Percentiles rank a stretch among this genome's conserved stretches.
These are phyloP conservation scores for Candida andamanensis DNA, from an alignment of 805 yeast species.

Conservation along the genomic window DNA sequence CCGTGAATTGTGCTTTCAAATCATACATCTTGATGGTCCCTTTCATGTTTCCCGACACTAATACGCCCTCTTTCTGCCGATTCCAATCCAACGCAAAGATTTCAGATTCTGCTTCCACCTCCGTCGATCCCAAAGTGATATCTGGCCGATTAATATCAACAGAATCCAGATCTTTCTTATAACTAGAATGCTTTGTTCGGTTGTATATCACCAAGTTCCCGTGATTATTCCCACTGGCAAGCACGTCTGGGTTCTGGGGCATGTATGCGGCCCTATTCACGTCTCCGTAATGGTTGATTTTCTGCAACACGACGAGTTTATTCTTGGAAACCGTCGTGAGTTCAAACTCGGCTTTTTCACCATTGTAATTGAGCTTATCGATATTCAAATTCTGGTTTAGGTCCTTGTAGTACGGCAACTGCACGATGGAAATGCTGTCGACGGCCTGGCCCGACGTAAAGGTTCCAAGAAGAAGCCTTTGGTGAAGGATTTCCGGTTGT, in stretches of 20 bases:
- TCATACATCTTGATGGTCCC: constrained; percentile 70
- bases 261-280: constrained; percentile 67
- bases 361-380: constrained; percentile 29
- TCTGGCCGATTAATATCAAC: constrained; percentile 44
- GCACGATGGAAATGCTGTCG: constrained; percentile 41
- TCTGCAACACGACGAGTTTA: constrained; percentile 42
- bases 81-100: constrained; percentile 80
- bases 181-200: constrained; percentile 66
- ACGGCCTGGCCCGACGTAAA: constrained; percentile 54
- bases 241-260: constrained; percentile 84
- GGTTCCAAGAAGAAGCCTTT: constrained; percentile 55
- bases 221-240: constrained; percentile 62
- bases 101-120: constrained; percentile 35
- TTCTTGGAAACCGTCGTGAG: constrained; percentile 21
- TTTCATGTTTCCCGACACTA: constrained; percentile 58
- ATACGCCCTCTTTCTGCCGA: constrained; percentile 48
- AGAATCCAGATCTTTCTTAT: constrained; percentile 20
- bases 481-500: constrained; percentile 14
- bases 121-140: constrained; percentile 37
- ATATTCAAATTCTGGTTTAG: constrained; percentile 33
- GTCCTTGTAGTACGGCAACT: constrained; percentile 25
- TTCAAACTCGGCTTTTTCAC: constrained; percentile 39
- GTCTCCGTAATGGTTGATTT: constrained; percentile 64
- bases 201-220: constrained; percentile 72
- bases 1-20: constrained; percentile 37